These are phyloP conservation scores for Nannizziopsis arthrosporioides DNA, from an alignment of 2,329 filamentous ascomycete genomes.

Conservation along the genomic window DNA sequence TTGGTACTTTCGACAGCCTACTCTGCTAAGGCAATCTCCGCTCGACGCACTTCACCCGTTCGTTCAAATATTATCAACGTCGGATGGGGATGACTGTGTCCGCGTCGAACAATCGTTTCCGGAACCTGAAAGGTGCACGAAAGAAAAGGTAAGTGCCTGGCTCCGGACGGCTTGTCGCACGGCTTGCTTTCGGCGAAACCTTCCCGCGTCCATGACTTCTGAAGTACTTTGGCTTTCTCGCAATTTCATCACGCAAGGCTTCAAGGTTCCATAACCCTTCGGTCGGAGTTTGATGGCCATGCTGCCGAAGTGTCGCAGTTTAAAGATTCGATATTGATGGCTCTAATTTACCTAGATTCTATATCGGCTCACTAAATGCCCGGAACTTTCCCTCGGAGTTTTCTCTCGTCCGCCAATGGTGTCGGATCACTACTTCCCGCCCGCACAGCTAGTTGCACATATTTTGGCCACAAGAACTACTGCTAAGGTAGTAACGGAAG, in stretches of 20 bases:
- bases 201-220: neutral
- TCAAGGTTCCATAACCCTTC: neutral
- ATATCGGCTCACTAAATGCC: slow-evolving; percentile 63
- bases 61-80: slow-evolving; percentile 55
- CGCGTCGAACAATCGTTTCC: slow-evolving; percentile 50
- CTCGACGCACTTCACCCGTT: slow-evolving; percentile 57
- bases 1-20: slow-evolving; percentile 32
- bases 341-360: slow-evolving; percentile 44
- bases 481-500: slow-evolving; percentile 54
- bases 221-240: neutral
- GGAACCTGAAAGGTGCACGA: slow-evolving; percentile 44
- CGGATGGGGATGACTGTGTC: slow-evolving; percentile 43
- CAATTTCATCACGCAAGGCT: neutral
- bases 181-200: neutral
- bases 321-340: neutral
- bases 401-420: slow-evolving; percentile 52
- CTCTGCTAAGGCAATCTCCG: slow-evolving; percentile 21
- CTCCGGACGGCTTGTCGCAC: neutral
- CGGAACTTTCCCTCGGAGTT: slow-evolving; percentile 66
- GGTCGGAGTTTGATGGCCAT: neutral
- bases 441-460: slow-evolving; percentile 59
- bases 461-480: slow-evolving; percentile 62
- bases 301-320: neutral
- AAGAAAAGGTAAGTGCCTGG: slow-evolving; percentile 44
- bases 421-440: slow-evolving; percentile 48